Evolutionary conservation across 306 rosid species (phyloP), one percentile per base, ranked within the genome.

Genomic region (Gastrolobium bilobum): DNA sequence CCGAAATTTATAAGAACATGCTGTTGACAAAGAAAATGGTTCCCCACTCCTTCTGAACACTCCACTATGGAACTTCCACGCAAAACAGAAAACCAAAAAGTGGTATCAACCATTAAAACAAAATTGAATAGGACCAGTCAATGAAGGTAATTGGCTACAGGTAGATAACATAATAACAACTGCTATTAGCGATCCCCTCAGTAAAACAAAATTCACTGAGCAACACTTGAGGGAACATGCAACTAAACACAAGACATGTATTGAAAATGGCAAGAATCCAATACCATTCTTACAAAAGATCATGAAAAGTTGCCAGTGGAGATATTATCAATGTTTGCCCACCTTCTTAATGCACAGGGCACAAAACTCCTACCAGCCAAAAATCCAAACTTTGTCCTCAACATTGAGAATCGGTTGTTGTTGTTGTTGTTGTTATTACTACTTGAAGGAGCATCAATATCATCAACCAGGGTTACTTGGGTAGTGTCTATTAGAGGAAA

Each of bases 331-430:
- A 54, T 57, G 68, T 75, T 88, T 37, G 91, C 78, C 85, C 86
- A 83, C 77, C 91, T 88, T 78, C 97, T 84, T 79, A 91, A 86
- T 20, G 97, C 86, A 72, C 91, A 79, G 0, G 92, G 88, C 48
- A 89, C 87, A 3, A 91, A 72, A 76, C 69, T 91, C 75, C 90
- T 79, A 54, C 86, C 86, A 47, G 81, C 85, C 29, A 88, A 82
- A 67, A 89, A 86, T 29, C 90, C 93, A 38, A 91, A 83, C 73
- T 79, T 91, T 48, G 86, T 81, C 68, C 88, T 83, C 29, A 88
- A 53, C 91, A 83, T 62, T 29, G 87, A 46, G 65, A 84, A 42
- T n/a, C 94, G 84, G 57, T 67, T 81, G 79, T 71, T 77, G 70
- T 63, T 64, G 70, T 63, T 64, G 59, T 74, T 65, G 71, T 74